Percentiles rank a stretch among this genome's conserved stretches.
phyloP scores from a whole-genome alignment of 2,329 filamentous ascomycete species.

The Xylariaceae sp. region DNA sequence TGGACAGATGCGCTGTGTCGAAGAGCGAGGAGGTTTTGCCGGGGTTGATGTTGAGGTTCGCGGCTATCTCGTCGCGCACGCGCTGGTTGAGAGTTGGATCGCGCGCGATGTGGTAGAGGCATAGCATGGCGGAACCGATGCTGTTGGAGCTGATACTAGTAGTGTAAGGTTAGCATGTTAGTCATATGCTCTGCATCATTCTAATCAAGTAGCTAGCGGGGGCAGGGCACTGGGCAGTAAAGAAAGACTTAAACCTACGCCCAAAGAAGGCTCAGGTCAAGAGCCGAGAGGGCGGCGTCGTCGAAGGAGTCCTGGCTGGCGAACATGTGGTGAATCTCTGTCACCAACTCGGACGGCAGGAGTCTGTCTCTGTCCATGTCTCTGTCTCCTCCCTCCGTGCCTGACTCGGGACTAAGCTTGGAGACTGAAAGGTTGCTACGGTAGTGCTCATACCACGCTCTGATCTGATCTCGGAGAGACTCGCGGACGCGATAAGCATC shows the following conservation, averaged over 20 bases:
- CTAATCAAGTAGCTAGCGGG: no score
- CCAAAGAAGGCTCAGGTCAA: conserved; percentile 20
- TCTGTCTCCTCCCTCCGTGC: no score
- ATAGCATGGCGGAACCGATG: conserved; percentile 15
- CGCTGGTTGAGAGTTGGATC: conserved; percentile 13
- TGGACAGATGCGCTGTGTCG: conserved; percentile 11
- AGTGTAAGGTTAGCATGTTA: no score
- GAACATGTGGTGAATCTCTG: conserved; percentile 16
- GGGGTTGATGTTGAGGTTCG: conserved; percentile 9
- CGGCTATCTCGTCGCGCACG: conserved; percentile 11
- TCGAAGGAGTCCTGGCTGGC: conserved; percentile 14
- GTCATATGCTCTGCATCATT: no score
- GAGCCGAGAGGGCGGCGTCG: conserved; percentile 14
- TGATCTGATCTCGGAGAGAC: conserved; percentile 11
- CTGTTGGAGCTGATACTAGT: conserved; percentile 15
- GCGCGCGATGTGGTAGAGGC: conserved; percentile 15
- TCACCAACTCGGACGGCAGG: conserved; percentile 19
- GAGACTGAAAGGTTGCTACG: conserved; percentile 15
- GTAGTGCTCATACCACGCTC: conserved; percentile 18
- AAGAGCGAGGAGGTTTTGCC: conserved; percentile 7
- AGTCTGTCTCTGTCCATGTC: conserved; percentile 20
- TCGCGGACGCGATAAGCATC: conserved; percentile 10
- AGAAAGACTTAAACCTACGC: conserved; percentile 11
- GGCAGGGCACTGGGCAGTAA: not conserved
- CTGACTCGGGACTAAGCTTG: no score